Evolutionary conservation across 169 alveolate genomes (phyloP).

Genomic region (Perkinsus olseni): DNA sequence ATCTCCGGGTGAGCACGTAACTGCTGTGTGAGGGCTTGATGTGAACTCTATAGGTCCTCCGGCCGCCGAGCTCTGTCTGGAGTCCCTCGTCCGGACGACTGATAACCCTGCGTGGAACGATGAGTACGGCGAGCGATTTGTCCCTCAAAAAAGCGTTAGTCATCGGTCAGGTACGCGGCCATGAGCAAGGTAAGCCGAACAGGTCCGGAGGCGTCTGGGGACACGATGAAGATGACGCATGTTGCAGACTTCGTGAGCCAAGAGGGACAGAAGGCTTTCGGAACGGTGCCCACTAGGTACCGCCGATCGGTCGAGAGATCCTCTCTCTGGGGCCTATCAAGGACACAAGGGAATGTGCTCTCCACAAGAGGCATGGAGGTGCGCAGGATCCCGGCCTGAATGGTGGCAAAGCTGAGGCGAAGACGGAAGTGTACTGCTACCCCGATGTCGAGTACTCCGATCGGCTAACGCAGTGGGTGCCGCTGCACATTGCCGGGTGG

Average conservation of each 20-base stretch:
- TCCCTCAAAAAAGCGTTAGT: not conserved
- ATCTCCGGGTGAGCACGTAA: not conserved
- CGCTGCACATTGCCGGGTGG: not conserved
- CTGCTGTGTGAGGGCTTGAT: not conserved
- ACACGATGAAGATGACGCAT: too few relatives aligned
- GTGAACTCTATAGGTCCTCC: not conserved
- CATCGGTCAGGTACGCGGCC: not conserved
- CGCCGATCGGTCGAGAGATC: too few relatives aligned
- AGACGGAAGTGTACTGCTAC: not conserved
- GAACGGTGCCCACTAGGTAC: too few relatives aligned
- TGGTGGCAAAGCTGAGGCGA: not conserved
- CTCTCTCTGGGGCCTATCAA: too few relatives aligned
- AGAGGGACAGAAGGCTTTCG: too few relatives aligned
- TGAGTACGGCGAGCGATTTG: not conserved
- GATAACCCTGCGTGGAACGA: not conserved
- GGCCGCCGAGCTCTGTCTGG: not conserved
- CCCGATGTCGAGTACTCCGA: not conserved
- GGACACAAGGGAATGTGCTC: not conserved
- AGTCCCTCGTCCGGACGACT: not conserved
- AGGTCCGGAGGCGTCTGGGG: too few relatives aligned
- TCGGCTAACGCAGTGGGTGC: not conserved
- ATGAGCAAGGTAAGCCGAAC: not conserved
- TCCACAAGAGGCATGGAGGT: not conserved
- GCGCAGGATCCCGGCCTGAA: not conserved
- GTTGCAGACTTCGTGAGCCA: too few relatives aligned